Evolutionary conservation across 2,329 filamentous ascomycete species (phyloP), one percentile per base, ranked within the genome.

Genomic region (Paramyrothecium roridum): DNA sequence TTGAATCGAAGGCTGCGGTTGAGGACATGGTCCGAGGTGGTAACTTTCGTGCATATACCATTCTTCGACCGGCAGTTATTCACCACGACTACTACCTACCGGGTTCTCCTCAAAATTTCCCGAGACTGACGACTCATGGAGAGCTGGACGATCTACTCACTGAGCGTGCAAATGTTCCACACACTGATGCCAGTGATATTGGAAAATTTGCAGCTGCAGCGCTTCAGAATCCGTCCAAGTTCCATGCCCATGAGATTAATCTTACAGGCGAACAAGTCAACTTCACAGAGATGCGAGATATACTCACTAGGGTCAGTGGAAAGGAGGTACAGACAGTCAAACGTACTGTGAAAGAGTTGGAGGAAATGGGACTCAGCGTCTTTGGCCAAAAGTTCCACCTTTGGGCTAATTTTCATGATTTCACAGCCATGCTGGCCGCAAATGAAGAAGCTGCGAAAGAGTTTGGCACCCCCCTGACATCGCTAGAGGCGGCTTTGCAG

Each of bases 1-100:
- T 65, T 52, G 53, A 57, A 30, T 74, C 71, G 51, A 78, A 78
- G 62, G 61, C 67, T 1, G 56, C 59, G 0, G 65, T 76, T 16
- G 75, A 78, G 46, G 64, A 69, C 1, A 54, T 59, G 2, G 66
- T 73, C 1, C 67, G 65, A 8, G 21, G 12, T 1, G 65, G 58
- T 20, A 63, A 61, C 3, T 69, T 72, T 20, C 46, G 58, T 10
- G 54, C 63, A 8, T 71, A 71, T 58, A 72, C 70, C 0, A 70
- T 73, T 49, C 59, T 73, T 13, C 67, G 70, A 1, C 70, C 71
- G 0, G 62, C 59, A 0, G 56, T 70, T 26, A 64, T 72, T 11
- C 64, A 68, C 45, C 49, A 61, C 40, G 67, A 73, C 51, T 69
- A 64, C 56, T 48, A 65, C 11, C 4, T 65, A 2, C 67, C 69